Conservation (phyloP, 345 rosid genomes). For the Eucalyptus victrix region DNA sequence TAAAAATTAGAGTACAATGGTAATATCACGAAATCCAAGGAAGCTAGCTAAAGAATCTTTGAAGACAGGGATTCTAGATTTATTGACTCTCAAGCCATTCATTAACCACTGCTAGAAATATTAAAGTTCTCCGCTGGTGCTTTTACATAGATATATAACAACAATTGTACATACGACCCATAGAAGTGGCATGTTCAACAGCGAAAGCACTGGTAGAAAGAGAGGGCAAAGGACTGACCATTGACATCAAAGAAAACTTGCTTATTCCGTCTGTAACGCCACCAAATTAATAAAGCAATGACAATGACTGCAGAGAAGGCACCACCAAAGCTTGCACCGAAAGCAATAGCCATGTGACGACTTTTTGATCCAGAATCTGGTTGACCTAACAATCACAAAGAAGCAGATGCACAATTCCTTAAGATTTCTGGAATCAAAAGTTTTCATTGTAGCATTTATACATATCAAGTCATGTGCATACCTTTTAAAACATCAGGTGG, state of each 20-base stretch:
- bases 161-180: not conserved
- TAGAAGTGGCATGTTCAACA: not conserved
- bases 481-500: constrained; percentile 68
- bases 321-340: constrained; percentile 79
- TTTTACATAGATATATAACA: not conserved
- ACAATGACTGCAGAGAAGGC: constrained; percentile 45
- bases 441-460: not conserved
- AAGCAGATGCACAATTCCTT: not conserved
- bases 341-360: constrained; percentile 68
- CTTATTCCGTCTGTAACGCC: constrained; percentile 81
- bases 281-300: constrained; percentile 67
- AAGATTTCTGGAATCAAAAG: not conserved
- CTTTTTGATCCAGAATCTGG: constrained; percentile 39
- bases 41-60: not conserved
- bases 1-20: not conserved
- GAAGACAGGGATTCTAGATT: not conserved
- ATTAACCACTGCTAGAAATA: not conserved
- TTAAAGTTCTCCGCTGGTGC: not conserved
- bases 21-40: not conserved
- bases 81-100: not conserved
- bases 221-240: constrained; percentile 32
- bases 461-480: not conserved
- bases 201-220: not conserved
- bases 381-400: constrained; percentile 21
- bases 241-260: constrained; percentile 97